A percentile compares a stretch with the other conserved stretches of the same genome.
These are phyloP conservation scores for Lipomyces mesembrius DNA, from an alignment of 805 yeast species.

Conservation along the genomic window DNA sequence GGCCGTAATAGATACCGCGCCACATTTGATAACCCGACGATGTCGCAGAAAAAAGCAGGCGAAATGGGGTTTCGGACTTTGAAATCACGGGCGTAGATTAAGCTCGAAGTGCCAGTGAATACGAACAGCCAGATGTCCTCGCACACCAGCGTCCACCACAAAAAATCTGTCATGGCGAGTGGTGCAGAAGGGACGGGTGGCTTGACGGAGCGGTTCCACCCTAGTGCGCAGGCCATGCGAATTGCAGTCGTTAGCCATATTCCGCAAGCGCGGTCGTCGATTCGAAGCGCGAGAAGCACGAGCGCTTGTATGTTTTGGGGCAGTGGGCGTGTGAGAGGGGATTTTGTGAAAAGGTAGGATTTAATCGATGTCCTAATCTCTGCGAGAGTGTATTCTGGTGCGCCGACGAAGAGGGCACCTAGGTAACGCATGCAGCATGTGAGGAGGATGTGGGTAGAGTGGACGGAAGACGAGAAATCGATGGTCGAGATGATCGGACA, in stretches of 20 bases:
- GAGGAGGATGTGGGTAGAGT: constrained; percentile 18
- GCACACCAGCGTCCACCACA: constrained; percentile 29
- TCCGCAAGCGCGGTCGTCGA: constrained; percentile 24
- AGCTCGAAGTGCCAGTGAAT: constrained; percentile 23
- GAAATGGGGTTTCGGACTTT: constrained; percentile 15
- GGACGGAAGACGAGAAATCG: constrained; percentile 20
- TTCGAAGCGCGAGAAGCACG: constrained; percentile 22
- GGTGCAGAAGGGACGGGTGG: constrained; percentile 8
- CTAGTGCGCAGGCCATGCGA: constrained; percentile 26
- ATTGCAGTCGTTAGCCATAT: constrained; percentile 19
- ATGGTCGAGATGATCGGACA: constrained; percentile 26
- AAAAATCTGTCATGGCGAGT: constrained; percentile 20
- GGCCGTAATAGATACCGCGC: constrained; percentile 22
- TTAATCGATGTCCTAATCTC: constrained; percentile 16
- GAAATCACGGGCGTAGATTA: constrained; percentile 18
- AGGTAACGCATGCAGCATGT: constrained; percentile 28
- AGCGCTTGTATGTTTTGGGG: constrained; percentile 29
- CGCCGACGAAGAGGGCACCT: constrained; percentile 21
- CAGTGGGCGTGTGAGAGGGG: constrained; percentile 22
- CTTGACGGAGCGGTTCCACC: constrained; percentile 22
- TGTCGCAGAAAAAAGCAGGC: constrained; percentile 21
- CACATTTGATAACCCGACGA: constrained; percentile 17
- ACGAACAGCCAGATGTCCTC: constrained; percentile 27
- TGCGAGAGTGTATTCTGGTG: constrained; percentile 4
- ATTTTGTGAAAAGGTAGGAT: constrained; percentile 23